A percentile compares a stretch with the other conserved stretches of the same genome.
Evolutionary conservation across 192 early-diverging fungal genomes (phyloP).

Genomic region (Coemansia javaensis): DNA sequence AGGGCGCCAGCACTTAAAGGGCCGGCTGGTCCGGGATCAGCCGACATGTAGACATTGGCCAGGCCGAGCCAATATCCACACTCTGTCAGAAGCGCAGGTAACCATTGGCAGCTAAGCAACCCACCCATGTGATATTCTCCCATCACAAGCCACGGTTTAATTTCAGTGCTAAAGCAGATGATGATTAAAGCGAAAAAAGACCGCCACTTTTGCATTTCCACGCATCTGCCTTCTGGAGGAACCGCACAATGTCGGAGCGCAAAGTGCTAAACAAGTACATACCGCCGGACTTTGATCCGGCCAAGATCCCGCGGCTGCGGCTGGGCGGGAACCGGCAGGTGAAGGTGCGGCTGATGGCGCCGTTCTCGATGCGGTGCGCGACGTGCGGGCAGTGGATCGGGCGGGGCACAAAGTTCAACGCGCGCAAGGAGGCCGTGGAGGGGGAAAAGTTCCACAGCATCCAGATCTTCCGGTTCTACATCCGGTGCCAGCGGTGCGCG

Average conservation of each 20-base stretch:
- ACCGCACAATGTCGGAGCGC: slow-evolving; percentile 82
- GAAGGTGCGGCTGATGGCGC: slow-evolving; percentile 97
- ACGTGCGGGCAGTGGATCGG: slow-evolving; percentile 96
- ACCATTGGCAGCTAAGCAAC: too few species aligned
- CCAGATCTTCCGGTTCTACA: slow-evolving; percentile 76
- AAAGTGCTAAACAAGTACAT: slow-evolving; percentile 97
- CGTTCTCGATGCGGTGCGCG: slow-evolving; percentile 97
- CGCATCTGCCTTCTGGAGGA: neutral
- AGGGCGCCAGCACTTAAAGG: too few species aligned
- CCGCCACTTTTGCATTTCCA: neutral
- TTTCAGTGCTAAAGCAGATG: too few species aligned
- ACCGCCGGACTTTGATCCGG: slow-evolving; percentile 95
- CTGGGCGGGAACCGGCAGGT: slow-evolving; percentile 78
- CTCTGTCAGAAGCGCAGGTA: too few species aligned
- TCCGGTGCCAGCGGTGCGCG: slow-evolving; percentile 88
- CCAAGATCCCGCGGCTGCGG: slow-evolving; percentile 83
- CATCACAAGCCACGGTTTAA: too few species aligned
- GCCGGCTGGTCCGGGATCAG: too few species aligned
- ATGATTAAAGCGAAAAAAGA: too few species aligned
- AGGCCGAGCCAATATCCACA: too few species aligned
- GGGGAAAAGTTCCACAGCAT: slow-evolving; percentile 62
- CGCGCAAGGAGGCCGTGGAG: slow-evolving; percentile 74
- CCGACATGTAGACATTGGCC: too few species aligned
- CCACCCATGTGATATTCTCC: too few species aligned
- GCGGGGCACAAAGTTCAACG: slow-evolving; percentile 98